Base-by-base conservation (phyloP, 2,329 filamentous ascomycete species). In the Alternaria tenuissima region DNA sequence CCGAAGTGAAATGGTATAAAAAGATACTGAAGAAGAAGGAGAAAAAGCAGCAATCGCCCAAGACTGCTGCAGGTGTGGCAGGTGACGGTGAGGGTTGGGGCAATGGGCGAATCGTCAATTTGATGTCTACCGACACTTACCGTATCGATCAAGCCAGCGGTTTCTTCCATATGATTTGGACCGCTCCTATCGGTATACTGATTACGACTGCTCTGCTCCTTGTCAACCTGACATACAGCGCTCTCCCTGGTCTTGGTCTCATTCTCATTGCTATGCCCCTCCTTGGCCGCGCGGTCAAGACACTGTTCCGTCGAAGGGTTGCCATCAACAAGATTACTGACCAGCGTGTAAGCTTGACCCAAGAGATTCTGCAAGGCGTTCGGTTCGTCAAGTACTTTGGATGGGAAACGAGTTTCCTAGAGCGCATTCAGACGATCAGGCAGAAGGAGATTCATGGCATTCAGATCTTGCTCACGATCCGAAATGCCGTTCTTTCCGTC, bases 361-460 rank as follows among this genome's bases (percentile, higher is more conserved):
- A 97, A 75, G 94, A 98, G 75, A 96, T 98, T 52, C 74, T 98
- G 14, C 90, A 93, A 68, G 92, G 93, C 0, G 94, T 97, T 24
- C 88, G 94, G 26, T 97, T 98, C 73, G 94, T 98, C 80, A 98
- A 98, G 78, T 97, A 88, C 78, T 98, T 97, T 75, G 94, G 93
- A 7, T 98, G 94, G 94, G 94, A 98, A 76, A 90, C 86, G 59
- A 91, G 92, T 34, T 97, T 98, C 73, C 81, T 97, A 12, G 84
- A 88, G 52, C 88, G 93, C 14, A 84, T 97, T 16, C 87, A 88
- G 51, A 85, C 88, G 24, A 91, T 96, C 62, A 88, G 94, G 59
- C 84, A 84, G 53, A 86, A 85, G 61, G 94, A 98, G 78, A 93
- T 98, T 62, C 82, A 85, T 57, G 87, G 90, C n/a, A 93, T 98